Conservation (phyloP, 2,329 filamentous ascomycete species). For the Diplodia corticola region DNA sequence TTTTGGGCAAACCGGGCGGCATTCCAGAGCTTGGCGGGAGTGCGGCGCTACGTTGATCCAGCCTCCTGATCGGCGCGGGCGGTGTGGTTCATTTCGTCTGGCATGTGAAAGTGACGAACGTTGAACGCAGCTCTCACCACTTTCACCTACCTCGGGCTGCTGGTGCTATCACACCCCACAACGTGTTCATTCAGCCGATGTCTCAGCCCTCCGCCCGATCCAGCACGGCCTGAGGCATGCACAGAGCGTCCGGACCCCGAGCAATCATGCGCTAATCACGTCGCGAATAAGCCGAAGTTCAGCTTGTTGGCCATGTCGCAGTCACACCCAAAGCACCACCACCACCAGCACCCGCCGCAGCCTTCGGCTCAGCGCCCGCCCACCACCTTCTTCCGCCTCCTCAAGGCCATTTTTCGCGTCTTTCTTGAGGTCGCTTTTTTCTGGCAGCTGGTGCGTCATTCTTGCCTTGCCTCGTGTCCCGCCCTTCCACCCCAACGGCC, state of each 20-base stretch:
- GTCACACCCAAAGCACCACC: slow-evolving; percentile 8
- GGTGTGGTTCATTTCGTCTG: not conserved
- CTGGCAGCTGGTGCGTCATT: slow-evolving; percentile 41
- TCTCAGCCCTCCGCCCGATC: slow-evolving; percentile 11
- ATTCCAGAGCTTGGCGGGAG: too few species aligned
- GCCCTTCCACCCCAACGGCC: not conserved
- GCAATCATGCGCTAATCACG: slow-evolving; percentile 17
- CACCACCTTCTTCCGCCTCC: slow-evolving; percentile 24
- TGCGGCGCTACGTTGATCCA: slow-evolving; percentile 4
- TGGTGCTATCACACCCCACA: slow-evolving; percentile 14
- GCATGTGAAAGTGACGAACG: slow-evolving; percentile 22
- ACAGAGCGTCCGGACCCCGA: not conserved
- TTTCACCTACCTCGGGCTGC: slow-evolving; percentile 11
- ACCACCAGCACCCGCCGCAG: not conserved
- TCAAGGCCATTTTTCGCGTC: slow-evolving; percentile 36
- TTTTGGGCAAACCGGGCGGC: slow-evolving; percentile 8
- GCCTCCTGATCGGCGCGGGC: not conserved
- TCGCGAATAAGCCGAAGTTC: not conserved
- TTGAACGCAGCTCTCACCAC: slow-evolving; percentile 14
- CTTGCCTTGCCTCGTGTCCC: not conserved
- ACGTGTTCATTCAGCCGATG: slow-evolving; percentile 14
- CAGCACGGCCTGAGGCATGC: slow-evolving; percentile 17
- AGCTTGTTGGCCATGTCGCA: slow-evolving; percentile 7
- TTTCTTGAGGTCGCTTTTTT: slow-evolving; percentile 42
- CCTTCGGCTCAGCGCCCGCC: not conserved